These are phyloP conservation scores for Penicillium canescens DNA, from an alignment of 495 filamentous ascomycete species.

Conservation along the genomic window DNA sequence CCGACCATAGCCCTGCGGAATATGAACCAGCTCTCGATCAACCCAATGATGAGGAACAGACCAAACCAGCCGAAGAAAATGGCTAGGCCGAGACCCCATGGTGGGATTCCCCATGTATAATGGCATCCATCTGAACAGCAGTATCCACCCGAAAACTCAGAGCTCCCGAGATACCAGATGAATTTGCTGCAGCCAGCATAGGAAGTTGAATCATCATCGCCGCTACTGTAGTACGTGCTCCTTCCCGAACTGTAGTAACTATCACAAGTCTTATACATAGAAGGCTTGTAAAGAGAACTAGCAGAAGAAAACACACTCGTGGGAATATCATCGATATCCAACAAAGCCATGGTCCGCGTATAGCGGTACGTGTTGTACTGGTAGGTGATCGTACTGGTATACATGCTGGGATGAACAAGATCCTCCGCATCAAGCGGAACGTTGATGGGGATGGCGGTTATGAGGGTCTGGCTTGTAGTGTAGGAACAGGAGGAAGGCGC, in stretches of 20 bases:
- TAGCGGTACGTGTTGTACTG: conserved; percentile 5
- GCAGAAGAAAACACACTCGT: conserved; percentile 18
- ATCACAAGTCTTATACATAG: conserved; percentile 9
- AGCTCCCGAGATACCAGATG: conserved; percentile 9
- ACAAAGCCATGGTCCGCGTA: conserved; percentile 17
- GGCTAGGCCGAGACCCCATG: conserved; percentile 29
- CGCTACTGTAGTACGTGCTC: neutral
- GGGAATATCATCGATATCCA: conserved; percentile 22
- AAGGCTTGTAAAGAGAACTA: conserved; percentile 15
- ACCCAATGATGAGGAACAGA: conserved; percentile 38
- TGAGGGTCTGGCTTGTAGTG: conserved; percentile 12
- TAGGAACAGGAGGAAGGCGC: conserved; percentile 28
- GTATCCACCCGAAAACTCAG: conserved; percentile 12
- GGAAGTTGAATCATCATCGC: neutral
- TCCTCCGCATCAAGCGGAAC: conserved; percentile 14
- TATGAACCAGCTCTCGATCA: conserved; percentile 43
- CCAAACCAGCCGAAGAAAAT: conserved; percentile 36
- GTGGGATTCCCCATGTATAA: conserved; percentile 24
- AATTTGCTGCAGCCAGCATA: conserved; percentile 11
- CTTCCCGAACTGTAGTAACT: neutral
- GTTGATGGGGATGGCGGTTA: conserved; percentile 17
- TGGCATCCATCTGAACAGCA: conserved; percentile 18
- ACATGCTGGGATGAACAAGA: conserved; percentile 9
- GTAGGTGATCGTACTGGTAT: conserved; percentile 25
- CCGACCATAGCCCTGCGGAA: conserved; percentile 47